These are phyloP conservation scores for Leccinum broughii DNA, from an alignment of 768 basidiomycete species.

Conservation along the genomic window DNA sequence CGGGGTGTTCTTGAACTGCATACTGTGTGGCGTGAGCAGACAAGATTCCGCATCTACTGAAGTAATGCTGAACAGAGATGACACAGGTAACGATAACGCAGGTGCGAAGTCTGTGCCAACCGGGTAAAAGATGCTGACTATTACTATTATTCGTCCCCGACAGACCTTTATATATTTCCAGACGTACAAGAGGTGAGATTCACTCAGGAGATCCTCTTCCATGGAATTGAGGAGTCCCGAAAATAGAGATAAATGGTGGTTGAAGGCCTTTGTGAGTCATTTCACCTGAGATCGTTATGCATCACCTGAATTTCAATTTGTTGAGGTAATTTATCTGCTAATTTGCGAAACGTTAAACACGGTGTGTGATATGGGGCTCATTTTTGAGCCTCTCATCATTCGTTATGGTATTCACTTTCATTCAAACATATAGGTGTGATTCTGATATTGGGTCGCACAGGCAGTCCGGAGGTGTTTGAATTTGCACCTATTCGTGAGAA, in stretches of 20 bases:
- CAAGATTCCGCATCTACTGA: background rate
- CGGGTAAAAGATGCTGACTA: background rate
- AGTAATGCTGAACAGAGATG: background rate
- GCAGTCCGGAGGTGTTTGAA: constrained; percentile 4
- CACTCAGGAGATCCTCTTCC: background rate
- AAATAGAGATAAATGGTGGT: constrained; percentile 42
- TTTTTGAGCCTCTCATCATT: constrained; percentile 48
- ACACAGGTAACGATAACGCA: constrained; percentile 10
- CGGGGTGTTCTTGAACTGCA: constrained; percentile 14
- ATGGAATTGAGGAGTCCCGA: background rate
- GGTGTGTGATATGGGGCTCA: constrained; percentile 43
- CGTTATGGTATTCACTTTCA: constrained; percentile 41
- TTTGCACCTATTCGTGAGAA: constrained; percentile 4
- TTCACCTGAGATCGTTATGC: background rate
- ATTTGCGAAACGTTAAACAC: constrained; percentile 51
- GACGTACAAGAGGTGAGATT: constrained; percentile 39
- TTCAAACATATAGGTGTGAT: no score
- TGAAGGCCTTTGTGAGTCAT: constrained; percentile 44
- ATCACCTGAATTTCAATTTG: background rate
- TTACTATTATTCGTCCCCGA: background rate
- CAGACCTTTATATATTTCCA: constrained; percentile 50
- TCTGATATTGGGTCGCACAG: constrained; percentile 31
- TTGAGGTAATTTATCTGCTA: constrained; percentile 43
- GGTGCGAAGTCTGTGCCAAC: constrained; percentile 1
- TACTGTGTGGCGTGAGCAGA: constrained; percentile 18